Evolutionary conservation across 2,329 filamentous ascomycete genomes (phyloP).

Genomic region (Venturia nashicola): DNA sequence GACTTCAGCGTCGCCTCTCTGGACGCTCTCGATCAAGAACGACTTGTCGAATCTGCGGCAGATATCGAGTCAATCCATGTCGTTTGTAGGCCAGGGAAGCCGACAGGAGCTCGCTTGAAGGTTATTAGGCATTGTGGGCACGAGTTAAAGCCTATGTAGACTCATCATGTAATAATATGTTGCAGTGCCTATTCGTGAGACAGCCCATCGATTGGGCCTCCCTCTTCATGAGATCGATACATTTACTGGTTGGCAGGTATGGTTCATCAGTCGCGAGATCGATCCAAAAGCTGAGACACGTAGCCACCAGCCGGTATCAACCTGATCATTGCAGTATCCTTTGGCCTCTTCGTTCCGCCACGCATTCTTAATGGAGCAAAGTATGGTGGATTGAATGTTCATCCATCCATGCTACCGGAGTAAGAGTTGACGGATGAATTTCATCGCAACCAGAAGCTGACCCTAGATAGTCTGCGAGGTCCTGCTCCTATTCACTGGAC

Average conservation of each 20-base stretch:
- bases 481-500: slow-evolving; percentile 78
- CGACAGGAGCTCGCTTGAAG: slow-evolving; percentile 63
- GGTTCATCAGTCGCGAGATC: slow-evolving; percentile 27
- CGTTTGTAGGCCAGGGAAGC: slow-evolving; percentile 67
- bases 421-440: slow-evolving; percentile 25
- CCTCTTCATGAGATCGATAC: slow-evolving; percentile 65
- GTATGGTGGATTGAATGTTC: slow-evolving; percentile 86
- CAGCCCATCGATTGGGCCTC: slow-evolving; percentile 52
- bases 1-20: slow-evolving; percentile 75
- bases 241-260: slow-evolving; percentile 61
- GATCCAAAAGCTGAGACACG: not conserved
- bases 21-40: slow-evolving; percentile 52
- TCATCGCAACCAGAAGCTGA: not conserved
- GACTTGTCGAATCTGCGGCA: slow-evolving; percentile 21
- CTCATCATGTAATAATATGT: not conserved
- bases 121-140: slow-evolving; percentile 48
- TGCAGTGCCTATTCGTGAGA: slow-evolving; percentile 60
- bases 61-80: slow-evolving; percentile 64
- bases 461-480: slow-evolving; percentile 54
- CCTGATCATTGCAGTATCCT: slow-evolving; percentile 83
- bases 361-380: slow-evolving; percentile 56
- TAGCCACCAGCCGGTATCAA: slow-evolving; percentile 32
- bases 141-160: slow-evolving; percentile 2
- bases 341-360: slow-evolving; percentile 76
- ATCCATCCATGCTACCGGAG: slow-evolving; percentile 84